Evolutionary conservation across 2,329 filamentous ascomycete species (phyloP).

Genomic region (Clarireedia monteithiana): DNA sequence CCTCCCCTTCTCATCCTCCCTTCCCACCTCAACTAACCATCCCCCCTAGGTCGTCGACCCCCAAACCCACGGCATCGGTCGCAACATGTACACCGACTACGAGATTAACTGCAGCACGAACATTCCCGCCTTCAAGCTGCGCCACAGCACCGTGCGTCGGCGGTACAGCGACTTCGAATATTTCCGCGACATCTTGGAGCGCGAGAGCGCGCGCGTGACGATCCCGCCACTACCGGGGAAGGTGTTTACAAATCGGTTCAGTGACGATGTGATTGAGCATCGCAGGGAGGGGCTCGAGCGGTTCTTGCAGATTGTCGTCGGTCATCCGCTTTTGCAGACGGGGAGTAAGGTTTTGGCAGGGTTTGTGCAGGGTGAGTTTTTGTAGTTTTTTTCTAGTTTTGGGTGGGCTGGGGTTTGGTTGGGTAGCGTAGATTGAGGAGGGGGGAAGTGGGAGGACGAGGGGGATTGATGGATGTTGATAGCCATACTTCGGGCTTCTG

Average conservation of each 20-base stretch:
- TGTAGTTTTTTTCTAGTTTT: not conserved
- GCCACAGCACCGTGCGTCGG: slow-evolving; percentile 77
- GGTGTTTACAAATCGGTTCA: slow-evolving; percentile 96
- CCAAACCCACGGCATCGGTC: slow-evolving; percentile 87
- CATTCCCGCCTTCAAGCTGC: slow-evolving; percentile 97
- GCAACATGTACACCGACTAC: slow-evolving; percentile 97
- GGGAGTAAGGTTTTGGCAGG: slow-evolving; percentile 93
- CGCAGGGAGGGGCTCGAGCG: slow-evolving; percentile 84
- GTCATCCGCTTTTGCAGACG: slow-evolving; percentile 92
- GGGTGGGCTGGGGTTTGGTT: no score
- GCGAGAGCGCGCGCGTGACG: slow-evolving; percentile 86
- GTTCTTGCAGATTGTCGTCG: slow-evolving; percentile 95
- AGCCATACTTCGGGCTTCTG: no score
- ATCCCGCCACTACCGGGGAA: slow-evolving; percentile 95
- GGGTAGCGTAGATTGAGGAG: not conserved
- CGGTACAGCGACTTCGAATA: slow-evolving; percentile 98
- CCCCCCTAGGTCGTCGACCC: slow-evolving; percentile 73
- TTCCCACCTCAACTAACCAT: slow-evolving; percentile 9
- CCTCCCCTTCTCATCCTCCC: not conserved
- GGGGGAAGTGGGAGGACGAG: not conserved
- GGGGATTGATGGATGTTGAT: no score
- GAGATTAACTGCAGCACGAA: slow-evolving; percentile 97
- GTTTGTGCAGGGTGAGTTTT: slow-evolving; percentile 81
- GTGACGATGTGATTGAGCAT: slow-evolving; percentile 96
- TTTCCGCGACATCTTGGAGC: slow-evolving; percentile 95